Percentiles rank a stretch among this genome's conserved stretches.
Evolutionary conservation across 148 eudicot genomes (phyloP).

Genomic region (Fagopyrum tataricum): DNA sequence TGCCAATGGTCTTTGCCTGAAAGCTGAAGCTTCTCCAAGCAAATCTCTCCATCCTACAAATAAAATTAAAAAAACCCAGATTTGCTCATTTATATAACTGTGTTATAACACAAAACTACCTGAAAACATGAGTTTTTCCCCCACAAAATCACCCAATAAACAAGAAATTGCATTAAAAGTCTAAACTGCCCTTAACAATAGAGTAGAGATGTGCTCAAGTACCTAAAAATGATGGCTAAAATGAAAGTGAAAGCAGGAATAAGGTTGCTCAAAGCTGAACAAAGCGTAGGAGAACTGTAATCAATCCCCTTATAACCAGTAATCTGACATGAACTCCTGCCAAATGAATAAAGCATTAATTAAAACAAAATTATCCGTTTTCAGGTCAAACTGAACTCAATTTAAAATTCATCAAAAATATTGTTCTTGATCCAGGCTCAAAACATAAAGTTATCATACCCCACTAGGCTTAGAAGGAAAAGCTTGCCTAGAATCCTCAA

Average conservation of each 20-base stretch:
- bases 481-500: slow-evolving; percentile 25
- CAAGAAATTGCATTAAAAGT: background rate
- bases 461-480: slow-evolving; percentile 28
- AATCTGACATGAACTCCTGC: slow-evolving; percentile 27
- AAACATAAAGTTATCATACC: slow-evolving; percentile 18
- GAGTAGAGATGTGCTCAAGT: background rate
- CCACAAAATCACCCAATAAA: background rate
- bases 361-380: background rate
- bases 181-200: background rate
- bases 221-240: slow-evolving; percentile 43
- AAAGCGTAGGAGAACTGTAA: slow-evolving; percentile 36
- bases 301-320: slow-evolving; percentile 35
- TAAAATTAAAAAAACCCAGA: background rate
- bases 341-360: background rate
- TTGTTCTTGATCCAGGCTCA: background rate
- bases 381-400: background rate
- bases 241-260: slow-evolving; percentile 45
- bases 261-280: slow-evolving; percentile 46
- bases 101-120: background rate
- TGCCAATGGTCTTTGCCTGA: slow-evolving; percentile 56
- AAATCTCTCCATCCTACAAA: slow-evolving; percentile 58
- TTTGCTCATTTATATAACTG: background rate
- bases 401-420: background rate
- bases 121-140: background rate
- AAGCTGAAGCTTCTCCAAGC: slow-evolving; percentile 44